Base-by-base conservation (phyloP, 352 stramenopile species). In the Aphanomyces cochlioides region DNA sequence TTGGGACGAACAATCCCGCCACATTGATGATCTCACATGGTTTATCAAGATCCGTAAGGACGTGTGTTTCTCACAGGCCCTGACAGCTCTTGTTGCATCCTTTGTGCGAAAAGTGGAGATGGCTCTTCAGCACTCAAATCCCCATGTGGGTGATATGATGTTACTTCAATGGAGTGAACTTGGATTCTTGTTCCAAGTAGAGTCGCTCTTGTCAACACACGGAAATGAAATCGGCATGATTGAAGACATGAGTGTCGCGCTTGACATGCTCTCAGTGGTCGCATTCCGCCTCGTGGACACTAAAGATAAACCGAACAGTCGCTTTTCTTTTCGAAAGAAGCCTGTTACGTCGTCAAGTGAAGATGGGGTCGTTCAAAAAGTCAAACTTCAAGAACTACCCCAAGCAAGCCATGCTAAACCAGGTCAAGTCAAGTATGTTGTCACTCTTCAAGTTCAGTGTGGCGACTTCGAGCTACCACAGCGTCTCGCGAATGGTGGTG, bases 201-300 rank as follows among this genome's bases (percentile, higher is more conserved):
- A 98, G 75, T 97, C 92, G 3, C 78, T 99, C 17, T 73, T 99
- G 5, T 97, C 87, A 72, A 97, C 96, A 5, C 92, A 97, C 56
- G 95, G 95, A 60, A 98, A 98, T 71, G 96, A 99, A 74, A 89
- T 98, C 38, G 92, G 92, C 36, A 99, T 99, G 96, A 80, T 99
- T 12, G 84, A 97, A 77, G 91, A 97, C 76, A 91, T 97, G 81
- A 84, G 82, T 7, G 90, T 85, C 13, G 72, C 90, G 0, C 74
- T 95, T 7, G 85, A 90, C 39, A 83, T 91, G 67, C 58, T 97
- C n/a, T 88, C 78, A 45, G 92, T 82, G 48, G 86, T 96, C 4
- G 81, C 85, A n/a, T 96, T 96, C 72, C 83, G 93, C 53, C 79
- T 96, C 15, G 79, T 93, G 69, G 88, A 95, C 60, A 77, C 93